Conservation (phyloP, 208 protist genomes). For the Wallacemonas collosoma region DNA sequence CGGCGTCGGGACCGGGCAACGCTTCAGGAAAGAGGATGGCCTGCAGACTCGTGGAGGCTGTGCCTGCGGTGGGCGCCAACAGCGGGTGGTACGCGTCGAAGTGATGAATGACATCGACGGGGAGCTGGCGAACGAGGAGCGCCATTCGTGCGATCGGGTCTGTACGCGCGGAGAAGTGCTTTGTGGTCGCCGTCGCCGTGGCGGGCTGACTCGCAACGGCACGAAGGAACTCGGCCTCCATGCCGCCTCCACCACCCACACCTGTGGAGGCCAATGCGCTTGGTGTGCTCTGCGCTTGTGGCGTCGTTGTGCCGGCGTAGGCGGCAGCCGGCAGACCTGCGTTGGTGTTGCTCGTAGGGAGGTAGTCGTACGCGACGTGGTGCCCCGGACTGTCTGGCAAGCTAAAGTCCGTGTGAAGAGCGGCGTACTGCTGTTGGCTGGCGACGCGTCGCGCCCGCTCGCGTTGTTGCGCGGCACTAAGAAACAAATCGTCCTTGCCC, state of each 20-base stretch:
- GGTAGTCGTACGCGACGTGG: conserved; percentile 9
- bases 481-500: conserved; percentile 16
- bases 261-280: conserved; percentile 2
- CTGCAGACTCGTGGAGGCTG: neutral
- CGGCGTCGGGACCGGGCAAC: neutral
- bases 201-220: conserved; percentile 20
- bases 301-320: conserved; percentile 10
- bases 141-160: conserved; percentile 20
- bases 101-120: conserved; percentile 70
- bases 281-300: neutral
- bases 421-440: conserved; percentile 19
- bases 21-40: neutral
- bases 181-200: neutral
- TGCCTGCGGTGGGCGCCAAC: conserved; percentile 27
- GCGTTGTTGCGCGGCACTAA: conserved; percentile 1
- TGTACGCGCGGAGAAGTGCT: conserved; percentile 15
- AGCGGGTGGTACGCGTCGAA: conserved; percentile 70
- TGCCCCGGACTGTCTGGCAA: conserved; percentile 4
- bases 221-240: conserved; percentile 30
- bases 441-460: conserved; percentile 1
- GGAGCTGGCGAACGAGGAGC: conserved; percentile 38
- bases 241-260: conserved; percentile 17
- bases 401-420: conserved; percentile 19
- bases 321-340: neutral
- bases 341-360: conserved; percentile 13